Evolutionary conservation across 345 rosid genomes (phyloP).

Genomic region (Citrus mangshanensis): DNA sequence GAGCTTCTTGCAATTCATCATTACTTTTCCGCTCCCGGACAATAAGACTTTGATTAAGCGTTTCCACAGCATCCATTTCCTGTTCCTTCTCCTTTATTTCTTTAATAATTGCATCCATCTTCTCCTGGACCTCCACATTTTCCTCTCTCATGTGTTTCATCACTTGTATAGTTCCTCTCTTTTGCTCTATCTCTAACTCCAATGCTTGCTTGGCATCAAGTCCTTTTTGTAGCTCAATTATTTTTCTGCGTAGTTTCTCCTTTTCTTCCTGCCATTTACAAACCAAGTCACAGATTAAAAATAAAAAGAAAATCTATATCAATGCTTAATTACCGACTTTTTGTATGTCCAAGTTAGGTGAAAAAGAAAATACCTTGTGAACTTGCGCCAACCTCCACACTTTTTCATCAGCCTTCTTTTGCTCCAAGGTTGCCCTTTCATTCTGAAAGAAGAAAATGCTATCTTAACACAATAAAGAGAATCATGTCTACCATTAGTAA

Average conservation of each 20-base stretch:
- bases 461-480: not conserved
- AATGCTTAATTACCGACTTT: not conserved
- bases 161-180: conserved; percentile 56
- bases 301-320: not conserved
- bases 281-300: conserved; percentile 3
- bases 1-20: conserved; percentile 63
- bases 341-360: not conserved
- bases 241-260: conserved; percentile 49
- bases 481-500: not conserved
- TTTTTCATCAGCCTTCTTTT: conserved; percentile 55
- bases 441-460: conserved; percentile 36
- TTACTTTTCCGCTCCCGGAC: conserved; percentile 47
- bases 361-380: conserved; percentile 48
- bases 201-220: conserved; percentile 65
- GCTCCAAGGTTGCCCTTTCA: conserved; percentile 69
- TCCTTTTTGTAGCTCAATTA: conserved; percentile 45
- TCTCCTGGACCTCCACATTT: conserved; percentile 34
- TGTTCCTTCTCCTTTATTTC: conserved; percentile 56
- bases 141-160: conserved; percentile 65
- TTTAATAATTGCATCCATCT: conserved; percentile 36
- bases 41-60: conserved; percentile 41
- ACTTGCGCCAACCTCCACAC: conserved; percentile 55
- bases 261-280: conserved; percentile 51
- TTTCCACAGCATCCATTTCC: conserved; percentile 38
- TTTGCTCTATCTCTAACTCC: conserved; percentile 72